Evolutionary conservation across 1,139 yeast genomes (phyloP).

Genomic region (Sugiyamaella xylanicola): DNA sequence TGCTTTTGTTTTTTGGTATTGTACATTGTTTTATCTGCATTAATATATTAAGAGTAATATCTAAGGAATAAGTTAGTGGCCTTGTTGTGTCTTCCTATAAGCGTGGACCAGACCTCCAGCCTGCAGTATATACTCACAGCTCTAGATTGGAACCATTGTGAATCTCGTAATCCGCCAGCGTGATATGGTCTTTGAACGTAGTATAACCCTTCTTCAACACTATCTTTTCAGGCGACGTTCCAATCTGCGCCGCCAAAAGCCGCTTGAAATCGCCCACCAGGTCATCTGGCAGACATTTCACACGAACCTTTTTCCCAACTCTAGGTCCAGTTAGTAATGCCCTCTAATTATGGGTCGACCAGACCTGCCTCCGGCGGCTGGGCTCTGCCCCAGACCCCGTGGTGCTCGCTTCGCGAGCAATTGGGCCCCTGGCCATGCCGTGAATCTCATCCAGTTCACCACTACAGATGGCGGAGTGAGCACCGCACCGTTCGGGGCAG

Average conservation of each 20-base stretch:
- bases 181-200: constrained; percentile 83
- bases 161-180: constrained; percentile 89
- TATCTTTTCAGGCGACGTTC: constrained; percentile 69
- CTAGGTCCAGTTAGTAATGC: constrained; percentile 39
- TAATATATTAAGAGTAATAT: constrained; percentile 10
- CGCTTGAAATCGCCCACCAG: constrained; percentile 91
- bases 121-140: constrained; percentile 50
- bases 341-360: neutral
- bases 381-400: neutral
- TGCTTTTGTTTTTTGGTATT: constrained; percentile 2
- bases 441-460: no score
- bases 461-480: no score
- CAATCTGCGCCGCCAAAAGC: constrained; percentile 78
- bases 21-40: constrained; percentile 7
- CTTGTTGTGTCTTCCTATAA: no score
- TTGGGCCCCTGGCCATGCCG: neutral
- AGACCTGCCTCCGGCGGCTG: neutral
- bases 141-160: constrained; percentile 89
- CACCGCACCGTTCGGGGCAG: neutral
- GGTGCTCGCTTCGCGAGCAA: no score
- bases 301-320: constrained; percentile 83
- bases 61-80: constrained; percentile 2
- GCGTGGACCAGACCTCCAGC: neutral
- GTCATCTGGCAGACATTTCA: constrained; percentile 80
- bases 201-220: constrained; percentile 54